phyloP scores from a whole-genome alignment of 805 yeast genomes.

The Saccharomycopsis sp. region DNA sequence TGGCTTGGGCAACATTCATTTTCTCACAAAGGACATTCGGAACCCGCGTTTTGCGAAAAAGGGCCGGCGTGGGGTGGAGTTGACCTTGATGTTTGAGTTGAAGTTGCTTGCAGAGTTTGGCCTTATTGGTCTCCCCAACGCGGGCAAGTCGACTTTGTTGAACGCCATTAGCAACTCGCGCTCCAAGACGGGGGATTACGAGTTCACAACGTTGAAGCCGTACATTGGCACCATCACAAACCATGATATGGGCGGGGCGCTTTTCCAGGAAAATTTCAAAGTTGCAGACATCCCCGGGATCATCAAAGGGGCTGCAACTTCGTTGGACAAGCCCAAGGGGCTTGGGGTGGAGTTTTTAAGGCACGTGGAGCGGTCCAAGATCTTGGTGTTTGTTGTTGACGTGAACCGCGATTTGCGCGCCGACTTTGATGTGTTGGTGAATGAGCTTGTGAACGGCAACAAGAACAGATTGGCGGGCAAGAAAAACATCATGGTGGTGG shows the following conservation, averaged over 20 bases:
- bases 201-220: conserved; percentile 88
- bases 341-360: conserved; percentile 90
- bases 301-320: conserved; percentile 67
- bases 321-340: conserved; percentile 54
- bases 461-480: conserved; percentile 49
- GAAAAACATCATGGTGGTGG: conserved; percentile 62
- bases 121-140: conserved; percentile 90
- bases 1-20: conserved; percentile 96
- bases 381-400: conserved; percentile 78
- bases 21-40: conserved; percentile 70
- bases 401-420: conserved; percentile 60
- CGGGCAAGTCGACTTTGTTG: conserved; percentile 87
- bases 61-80: conserved; percentile 65
- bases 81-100: conserved; percentile 68
- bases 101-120: conserved; percentile 90
- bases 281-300: conserved; percentile 98
- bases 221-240: conserved; percentile 82
- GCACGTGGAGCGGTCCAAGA: conserved; percentile 87
- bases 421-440: conserved; percentile 53
- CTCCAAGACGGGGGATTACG: conserved; percentile 95
- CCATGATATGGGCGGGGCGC: conserved; percentile 36
- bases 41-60: conserved; percentile 82
- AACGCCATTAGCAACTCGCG: conserved; percentile 82
- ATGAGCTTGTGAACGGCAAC: conserved; percentile 60
- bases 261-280: conserved; percentile 42